phyloP scores from a whole-genome alignment of 1,284 basidiomycete species.

The Cryptococcus sp. region DNA sequence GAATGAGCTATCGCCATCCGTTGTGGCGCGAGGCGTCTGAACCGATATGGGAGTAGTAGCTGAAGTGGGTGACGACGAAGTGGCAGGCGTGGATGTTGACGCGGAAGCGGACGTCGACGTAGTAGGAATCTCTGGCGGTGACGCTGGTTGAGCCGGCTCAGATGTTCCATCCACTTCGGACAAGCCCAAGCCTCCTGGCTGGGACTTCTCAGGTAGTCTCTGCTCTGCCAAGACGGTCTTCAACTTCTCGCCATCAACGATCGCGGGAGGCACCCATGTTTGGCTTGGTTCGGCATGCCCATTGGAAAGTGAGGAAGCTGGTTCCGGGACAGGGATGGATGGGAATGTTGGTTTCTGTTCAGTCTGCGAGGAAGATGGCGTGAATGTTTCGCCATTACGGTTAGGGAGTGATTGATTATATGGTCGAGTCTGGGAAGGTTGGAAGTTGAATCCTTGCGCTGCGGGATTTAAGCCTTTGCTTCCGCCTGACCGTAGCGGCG shows the following conservation, averaged over 20 bases:
- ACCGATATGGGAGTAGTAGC: conserved; percentile 18
- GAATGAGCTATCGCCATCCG: conserved; percentile 3
- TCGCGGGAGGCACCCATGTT: conserved; percentile 4
- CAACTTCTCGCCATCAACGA: conserved; percentile 29
- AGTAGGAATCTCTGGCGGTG: conserved; percentile 6
- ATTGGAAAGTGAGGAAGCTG: conserved; percentile 3
- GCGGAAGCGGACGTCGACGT: conserved; percentile 18
- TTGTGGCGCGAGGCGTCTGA: conserved; percentile 18
- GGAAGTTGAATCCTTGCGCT: conserved; percentile 44
- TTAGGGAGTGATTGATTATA: conserved; percentile 8
- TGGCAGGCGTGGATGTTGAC: conserved; percentile 15
- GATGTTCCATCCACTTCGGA: not conserved
- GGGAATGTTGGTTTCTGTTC: conserved; percentile 9
- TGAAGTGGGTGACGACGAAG: conserved; percentile 6
- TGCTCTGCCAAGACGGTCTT: conserved; percentile 17
- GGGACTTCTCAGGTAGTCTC: not conserved
- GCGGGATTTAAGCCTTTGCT: conserved; percentile 45
- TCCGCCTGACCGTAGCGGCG: not conserved
- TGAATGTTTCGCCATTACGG: conserved; percentile 6
- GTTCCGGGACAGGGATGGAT: not conserved
- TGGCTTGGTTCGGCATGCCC: conserved; percentile 8
- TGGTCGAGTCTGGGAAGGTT: conserved; percentile 5
- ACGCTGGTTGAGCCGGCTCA: not conserved
- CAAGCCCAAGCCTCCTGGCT: conserved; percentile 4
- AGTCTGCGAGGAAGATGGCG: not conserved